A percentile compares a stretch with the other conserved stretches of the same genome.
Evolutionary conservation across 495 filamentous ascomycete genomes (phyloP).

Genomic region (Jackrogersella multiformis): DNA sequence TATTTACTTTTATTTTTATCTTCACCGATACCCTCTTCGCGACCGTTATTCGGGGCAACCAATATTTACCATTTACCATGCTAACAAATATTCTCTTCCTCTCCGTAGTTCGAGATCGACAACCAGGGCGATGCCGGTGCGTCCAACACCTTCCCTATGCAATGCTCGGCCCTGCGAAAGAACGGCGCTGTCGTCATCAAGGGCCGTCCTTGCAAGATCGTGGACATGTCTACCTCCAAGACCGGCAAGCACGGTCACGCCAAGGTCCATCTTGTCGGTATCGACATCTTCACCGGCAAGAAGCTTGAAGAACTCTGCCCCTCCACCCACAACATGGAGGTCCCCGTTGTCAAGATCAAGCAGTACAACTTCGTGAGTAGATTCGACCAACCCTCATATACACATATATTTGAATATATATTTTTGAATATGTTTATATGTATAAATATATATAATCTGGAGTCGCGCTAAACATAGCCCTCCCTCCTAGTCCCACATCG

Average conservation of each 20-base stretch:
- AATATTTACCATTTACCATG: constrained; percentile 35
- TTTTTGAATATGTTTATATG: too few relatives aligned
- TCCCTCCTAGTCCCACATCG: constrained; percentile 93
- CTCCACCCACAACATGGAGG: constrained; percentile 99
- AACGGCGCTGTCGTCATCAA: constrained; percentile 98
- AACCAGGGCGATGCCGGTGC: constrained; percentile 93
- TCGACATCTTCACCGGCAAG: constrained; percentile 99
- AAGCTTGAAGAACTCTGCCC: constrained; percentile 99
- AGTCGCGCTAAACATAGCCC: too few relatives aligned
- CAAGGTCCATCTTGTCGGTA: constrained; percentile 96
- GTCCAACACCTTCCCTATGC: constrained; percentile 93
- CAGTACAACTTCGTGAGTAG: constrained; percentile 94
- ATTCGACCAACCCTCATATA: too few relatives aligned
- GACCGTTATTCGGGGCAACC: constrained; percentile 4
- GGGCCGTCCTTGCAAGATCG: constrained; percentile 98
- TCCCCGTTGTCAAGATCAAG: constrained; percentile 86
- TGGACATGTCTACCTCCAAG: constrained; percentile 99
- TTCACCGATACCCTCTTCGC: background rate
- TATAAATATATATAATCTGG: too few relatives aligned
- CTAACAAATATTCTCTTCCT: constrained; percentile 29
- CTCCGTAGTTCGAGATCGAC: constrained; percentile 86
- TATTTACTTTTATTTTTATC: too few relatives aligned
- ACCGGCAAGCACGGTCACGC: constrained; percentile 99
- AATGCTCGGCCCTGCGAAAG: constrained; percentile 99
- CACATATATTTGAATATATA: too few relatives aligned